Evolutionary conservation across 2,329 filamentous ascomycete species (phyloP), one percentile per base, ranked within the genome.

Genomic region (Colletotrichum scovillei): DNA sequence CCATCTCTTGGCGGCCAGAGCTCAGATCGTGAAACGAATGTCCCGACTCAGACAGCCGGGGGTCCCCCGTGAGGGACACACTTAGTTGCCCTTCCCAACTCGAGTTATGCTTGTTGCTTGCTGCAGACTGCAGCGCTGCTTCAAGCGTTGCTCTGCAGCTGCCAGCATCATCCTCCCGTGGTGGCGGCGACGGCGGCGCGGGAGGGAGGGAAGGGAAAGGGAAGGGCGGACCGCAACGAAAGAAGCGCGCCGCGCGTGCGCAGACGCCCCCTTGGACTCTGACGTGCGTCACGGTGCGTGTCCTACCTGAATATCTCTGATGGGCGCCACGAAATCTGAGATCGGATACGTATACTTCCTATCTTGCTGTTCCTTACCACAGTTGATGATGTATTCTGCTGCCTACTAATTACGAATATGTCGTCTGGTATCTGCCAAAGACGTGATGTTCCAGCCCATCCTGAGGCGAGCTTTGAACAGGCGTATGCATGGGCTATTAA

Each of bases 1-100:
- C 67, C 70, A 73, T 73, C 59, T 69, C 70, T 70, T 70, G 70
- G 70, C 70, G 70, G 67, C 67, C 70, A 70, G 70, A 70, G 70
- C 70, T 65, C 67, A 62, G 70, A 70, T 73, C 55, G 26, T 73
- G 70, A 73, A 73, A 73, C 70, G 56, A 73, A 70, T 65, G 67
- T 60, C 60, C 70, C 70, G 70, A 70, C 70, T 73, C 67, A 60
- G 28, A 57, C 67, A n/a, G 46, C 67, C 67, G 35, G 67, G 26
- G 55, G 46, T 9, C 46, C 56, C 60, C 60, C 60, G 60, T 57
- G 42, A 49, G 38, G 38, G 19, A n/a, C 35, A 28, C 53, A 53
- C n/a, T 11, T 46, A 38, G 24, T 7, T 14, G n/a, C 55, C 46
- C 42, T 52, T 32, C 22, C 11, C 22, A 26, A 26, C 16, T 53